Evolutionary conservation across 2,329 filamentous ascomycete species (phyloP), one percentile per base, ranked within the genome.

Genomic region (Phoma sp.): DNA sequence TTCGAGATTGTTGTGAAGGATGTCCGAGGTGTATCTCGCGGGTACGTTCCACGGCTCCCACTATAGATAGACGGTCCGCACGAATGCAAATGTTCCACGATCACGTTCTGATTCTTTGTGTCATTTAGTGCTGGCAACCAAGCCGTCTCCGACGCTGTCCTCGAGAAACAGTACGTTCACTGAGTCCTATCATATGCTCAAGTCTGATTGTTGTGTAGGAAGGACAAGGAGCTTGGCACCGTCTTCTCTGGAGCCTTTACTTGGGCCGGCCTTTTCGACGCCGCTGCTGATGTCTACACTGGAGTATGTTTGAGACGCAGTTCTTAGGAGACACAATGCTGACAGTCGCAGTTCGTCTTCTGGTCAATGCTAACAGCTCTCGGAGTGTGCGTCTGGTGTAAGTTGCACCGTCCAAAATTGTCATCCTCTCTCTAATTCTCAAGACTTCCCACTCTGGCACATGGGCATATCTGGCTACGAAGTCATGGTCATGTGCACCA

Each of bases 381-480:
- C 47, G 93, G 91, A 24, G 81, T 99, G 39, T 82, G 90, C 37
- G 89, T 99, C 39, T 99, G 95, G 95, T 99, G 89, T 91, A 86
- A 83, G 89, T 84, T 13, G 11, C 8, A 10, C 8, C 14, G 7
- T 22, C 11, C 22, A 13, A 35, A 6, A 24, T 13, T 4, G n/a
- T 18, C 9, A 14, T n/a, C 29, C 9, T 49, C 27, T 1, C 30
- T 30, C 67, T 71, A 43, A 73, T 52, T 13, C 32, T 2, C 22
- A 59, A 91, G 89, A 96, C 76, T 99, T 99, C 73, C 95, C 95
- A 11, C 84, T 99, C 9, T 99, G 95, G 95, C 87, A 97, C 74
- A 99, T 99, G 95, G 95, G 95, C 25, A 96, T 99, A 57, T 98
- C 93, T 4, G 95, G 95, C 59, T 99, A 95, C 71, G 95, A 99